A percentile compares a stretch with the other conserved stretches of the same genome.
Conservation (phyloP, 139 green algal genomes). For the Diplosphaera chodatii region DNA sequence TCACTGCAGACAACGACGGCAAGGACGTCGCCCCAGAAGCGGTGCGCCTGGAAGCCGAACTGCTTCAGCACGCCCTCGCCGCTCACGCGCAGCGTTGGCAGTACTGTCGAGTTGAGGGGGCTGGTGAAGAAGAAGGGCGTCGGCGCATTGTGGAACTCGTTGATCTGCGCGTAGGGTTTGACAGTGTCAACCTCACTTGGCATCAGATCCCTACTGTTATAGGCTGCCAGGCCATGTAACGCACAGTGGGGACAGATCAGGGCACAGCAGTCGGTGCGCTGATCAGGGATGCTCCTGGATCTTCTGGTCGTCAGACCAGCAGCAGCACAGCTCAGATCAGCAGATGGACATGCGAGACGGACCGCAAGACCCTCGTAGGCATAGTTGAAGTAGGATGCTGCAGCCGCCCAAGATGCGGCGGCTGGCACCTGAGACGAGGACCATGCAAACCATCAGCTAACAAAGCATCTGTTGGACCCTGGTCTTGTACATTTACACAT, state of each 20-base stretch:
- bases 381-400: conserved; percentile 59
- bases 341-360: too few relatives aligned
- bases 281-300: too few relatives aligned
- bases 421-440: conserved; percentile 37
- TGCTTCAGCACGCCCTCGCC: conserved; percentile 59
- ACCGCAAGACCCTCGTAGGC: conserved; percentile 48
- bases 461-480: too few relatives aligned
- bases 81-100: conserved; percentile 52
- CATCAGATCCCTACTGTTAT: too few relatives aligned
- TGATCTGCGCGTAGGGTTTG: conserved; percentile 29
- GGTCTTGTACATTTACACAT: too few relatives aligned
- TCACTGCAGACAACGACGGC: not conserved
- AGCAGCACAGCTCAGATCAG: too few relatives aligned
- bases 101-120: conserved; percentile 27
- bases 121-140: conserved; percentile 54
- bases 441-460: too few relatives aligned
- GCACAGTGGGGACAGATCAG: too few relatives aligned
- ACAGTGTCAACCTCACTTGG: too few relatives aligned
- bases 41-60: conserved; percentile 46
- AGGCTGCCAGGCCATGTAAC: too few relatives aligned
- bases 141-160: conserved; percentile 63
- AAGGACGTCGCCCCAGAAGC: conserved; percentile 3
- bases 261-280: too few relatives aligned
- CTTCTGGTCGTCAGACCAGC: too few relatives aligned
- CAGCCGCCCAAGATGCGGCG: conserved; percentile 31